phyloP scores from a whole-genome alignment of 768 basidiomycete species.

The Panaeolus papilionaceus region DNA sequence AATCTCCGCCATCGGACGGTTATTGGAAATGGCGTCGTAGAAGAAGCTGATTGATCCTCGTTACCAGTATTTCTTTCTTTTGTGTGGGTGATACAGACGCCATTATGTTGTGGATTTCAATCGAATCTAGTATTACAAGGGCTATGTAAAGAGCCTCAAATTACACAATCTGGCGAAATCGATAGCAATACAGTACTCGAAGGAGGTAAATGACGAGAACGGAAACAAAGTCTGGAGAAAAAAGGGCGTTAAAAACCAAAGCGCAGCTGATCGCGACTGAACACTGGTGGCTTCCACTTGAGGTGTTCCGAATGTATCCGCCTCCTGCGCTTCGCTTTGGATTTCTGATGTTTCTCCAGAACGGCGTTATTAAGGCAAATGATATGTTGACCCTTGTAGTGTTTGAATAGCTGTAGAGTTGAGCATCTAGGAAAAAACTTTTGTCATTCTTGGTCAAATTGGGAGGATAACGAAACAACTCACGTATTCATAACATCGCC shows the following conservation, averaged over 20 bases:
- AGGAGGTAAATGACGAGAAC: neutral
- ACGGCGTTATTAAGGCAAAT: conserved; percentile 92
- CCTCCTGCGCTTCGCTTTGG: conserved; percentile 76
- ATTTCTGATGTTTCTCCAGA: conserved; percentile 89
- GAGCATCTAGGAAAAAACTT: conserved; percentile 68
- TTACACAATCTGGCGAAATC: conserved; percentile 4
- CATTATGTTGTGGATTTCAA: conserved; percentile 9
- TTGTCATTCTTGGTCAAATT: conserved; percentile 20
- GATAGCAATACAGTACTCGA: conserved; percentile 13
- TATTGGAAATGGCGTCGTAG: neutral
- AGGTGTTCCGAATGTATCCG: conserved; percentile 82
- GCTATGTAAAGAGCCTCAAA: neutral
- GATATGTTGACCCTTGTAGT: conserved; percentile 94
- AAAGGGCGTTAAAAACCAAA: conserved; percentile 59
- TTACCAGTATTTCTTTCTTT: neutral
- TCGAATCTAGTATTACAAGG: conserved; percentile 8
- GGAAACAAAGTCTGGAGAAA: neutral
- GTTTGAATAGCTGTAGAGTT: conserved; percentile 93
- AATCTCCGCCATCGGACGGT: conserved; percentile 31
- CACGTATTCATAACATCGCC: conserved; percentile 99
- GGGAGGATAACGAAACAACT: conserved; percentile 40
- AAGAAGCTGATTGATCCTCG: neutral
- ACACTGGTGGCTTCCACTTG: conserved; percentile 95
- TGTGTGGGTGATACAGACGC: neutral
- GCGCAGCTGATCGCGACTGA: conserved; percentile 87